These are phyloP conservation scores for Yamadazyma aaseri DNA, from an alignment of 1,139 yeast genomes.

Conservation along the genomic window DNA sequence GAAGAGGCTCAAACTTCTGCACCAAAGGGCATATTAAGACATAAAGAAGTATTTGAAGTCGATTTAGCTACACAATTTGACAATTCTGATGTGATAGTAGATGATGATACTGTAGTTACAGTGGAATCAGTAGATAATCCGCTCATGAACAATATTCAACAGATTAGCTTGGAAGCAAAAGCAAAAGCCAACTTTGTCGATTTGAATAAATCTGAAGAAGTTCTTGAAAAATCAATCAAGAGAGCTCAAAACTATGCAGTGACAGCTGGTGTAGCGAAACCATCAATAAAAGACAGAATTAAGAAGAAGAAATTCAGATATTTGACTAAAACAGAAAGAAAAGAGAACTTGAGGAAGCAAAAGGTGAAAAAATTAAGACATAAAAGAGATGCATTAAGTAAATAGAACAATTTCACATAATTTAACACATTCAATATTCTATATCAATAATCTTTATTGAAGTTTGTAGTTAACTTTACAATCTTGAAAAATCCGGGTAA, in stretches of 20 bases:
- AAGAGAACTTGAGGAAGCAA: conserved; percentile 63
- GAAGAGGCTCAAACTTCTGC: conserved; percentile 5
- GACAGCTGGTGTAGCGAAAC: conserved; percentile 52
- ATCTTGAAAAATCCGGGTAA: conserved; percentile 10
- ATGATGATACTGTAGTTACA: conserved; percentile 60
- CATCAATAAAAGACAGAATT: conserved; percentile 28
- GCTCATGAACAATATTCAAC: conserved; percentile 28
- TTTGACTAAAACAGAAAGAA: conserved; percentile 75
- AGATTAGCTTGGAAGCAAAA: conserved; percentile 44
- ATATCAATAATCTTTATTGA: too few relatives aligned
- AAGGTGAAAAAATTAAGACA: conserved; percentile 26
- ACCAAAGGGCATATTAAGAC: conserved; percentile 41
- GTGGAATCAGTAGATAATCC: conserved; percentile 57
- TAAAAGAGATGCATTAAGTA: conserved; percentile 7
- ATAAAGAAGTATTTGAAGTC: conserved; percentile 43
- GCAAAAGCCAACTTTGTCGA: conserved; percentile 67
- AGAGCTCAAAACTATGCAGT: conserved; percentile 75
- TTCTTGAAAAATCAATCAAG: conserved; percentile 61
- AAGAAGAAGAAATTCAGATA: conserved; percentile 84
- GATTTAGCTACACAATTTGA: conserved; percentile 35
- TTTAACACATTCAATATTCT: not conserved
- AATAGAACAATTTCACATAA: conserved; percentile 2
- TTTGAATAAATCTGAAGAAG: conserved; percentile 55
- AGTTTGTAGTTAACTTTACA: too few relatives aligned
- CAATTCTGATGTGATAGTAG: conserved; percentile 47